phyloP scores from a whole-genome alignment of 2,329 filamentous ascomycete species.

The Colletotrichum kahawae region DNA sequence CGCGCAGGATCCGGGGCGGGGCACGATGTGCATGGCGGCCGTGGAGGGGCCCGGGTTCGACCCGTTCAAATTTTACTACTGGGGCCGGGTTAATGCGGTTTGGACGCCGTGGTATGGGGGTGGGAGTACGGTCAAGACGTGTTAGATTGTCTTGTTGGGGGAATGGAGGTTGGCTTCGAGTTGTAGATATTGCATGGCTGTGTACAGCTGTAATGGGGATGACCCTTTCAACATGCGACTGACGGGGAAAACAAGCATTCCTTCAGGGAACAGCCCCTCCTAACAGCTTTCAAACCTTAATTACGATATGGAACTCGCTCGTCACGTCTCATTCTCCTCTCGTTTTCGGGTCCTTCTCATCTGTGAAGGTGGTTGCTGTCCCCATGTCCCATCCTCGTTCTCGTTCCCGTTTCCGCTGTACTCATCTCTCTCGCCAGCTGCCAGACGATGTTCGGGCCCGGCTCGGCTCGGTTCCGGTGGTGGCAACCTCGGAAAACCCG shows the following conservation, averaged over 20 bases:
- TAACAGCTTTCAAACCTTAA: neutral
- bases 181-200: neutral
- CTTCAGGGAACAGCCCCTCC: neutral
- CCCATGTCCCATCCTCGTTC: neutral
- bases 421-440: neutral
- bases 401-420: neutral
- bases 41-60: neutral
- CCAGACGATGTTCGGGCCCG: neutral
- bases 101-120: neutral
- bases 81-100: neutral
- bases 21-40: neutral
- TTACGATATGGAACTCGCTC: too few relatives aligned
- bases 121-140: neutral
- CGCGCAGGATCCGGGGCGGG: neutral
- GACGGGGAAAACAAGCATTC: neutral
- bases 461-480: neutral
- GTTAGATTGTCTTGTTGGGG: rapidly evolving
- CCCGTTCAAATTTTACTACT: neutral
- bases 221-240: neutral
- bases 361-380: neutral
- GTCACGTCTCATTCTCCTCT: too few relatives aligned
- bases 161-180: rapidly evolving
- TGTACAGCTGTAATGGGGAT: neutral
- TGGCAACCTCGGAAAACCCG: neutral
- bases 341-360: rapidly evolving